Base-by-base conservation (phyloP, 345 rosid genomes). In the Lepidium africanum region DNA sequence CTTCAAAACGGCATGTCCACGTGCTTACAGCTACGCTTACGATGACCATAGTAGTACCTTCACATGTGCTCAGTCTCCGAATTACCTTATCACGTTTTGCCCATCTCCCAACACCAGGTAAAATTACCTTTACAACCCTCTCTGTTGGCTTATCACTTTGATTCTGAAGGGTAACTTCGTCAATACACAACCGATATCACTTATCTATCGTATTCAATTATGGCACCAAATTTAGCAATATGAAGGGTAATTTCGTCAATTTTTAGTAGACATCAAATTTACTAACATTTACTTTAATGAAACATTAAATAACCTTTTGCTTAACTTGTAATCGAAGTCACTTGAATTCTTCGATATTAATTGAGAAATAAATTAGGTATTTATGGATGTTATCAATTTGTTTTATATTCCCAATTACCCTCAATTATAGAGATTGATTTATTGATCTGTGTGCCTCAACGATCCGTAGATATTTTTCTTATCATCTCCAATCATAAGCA, bases 21-120 rank as follows among this genome's bases (percentile, higher is more conserved):
- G 63, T 59, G 99, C 99, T 9, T 94, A 91, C 81, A 94, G 99
- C 86, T 94, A 94, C 49, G 99, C 99, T 4, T 95, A 91, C 60
- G 99, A 95, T 72, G 99, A 95, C 52, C 79, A 80, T 76, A 80
- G 84, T 17, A 95, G 99, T 59, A 95, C 99, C 76, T 94, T 94
- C 85, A 94, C 97, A 8, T 94, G 99, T 65, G 84, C 87, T 10
- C 50, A 84, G 14, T 82, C 96, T 3, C 71, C 75, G 12, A 85
- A 91, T 49, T 94, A 91, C 78, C 71, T 78, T 2, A 78, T 95
- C 77, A 89, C 99, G 25, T 95, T 95, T 82, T 95, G 97, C 72
- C 99, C 99, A 4, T 14, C 90, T 0, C 90, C 94, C 0, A 86
- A 45, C 73, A 81, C 91, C 47, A 91, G 99, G 97, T 94, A 54